phyloP scores from a whole-genome alignment of 306 rosid genomes.

The Vicia sativa region DNA sequence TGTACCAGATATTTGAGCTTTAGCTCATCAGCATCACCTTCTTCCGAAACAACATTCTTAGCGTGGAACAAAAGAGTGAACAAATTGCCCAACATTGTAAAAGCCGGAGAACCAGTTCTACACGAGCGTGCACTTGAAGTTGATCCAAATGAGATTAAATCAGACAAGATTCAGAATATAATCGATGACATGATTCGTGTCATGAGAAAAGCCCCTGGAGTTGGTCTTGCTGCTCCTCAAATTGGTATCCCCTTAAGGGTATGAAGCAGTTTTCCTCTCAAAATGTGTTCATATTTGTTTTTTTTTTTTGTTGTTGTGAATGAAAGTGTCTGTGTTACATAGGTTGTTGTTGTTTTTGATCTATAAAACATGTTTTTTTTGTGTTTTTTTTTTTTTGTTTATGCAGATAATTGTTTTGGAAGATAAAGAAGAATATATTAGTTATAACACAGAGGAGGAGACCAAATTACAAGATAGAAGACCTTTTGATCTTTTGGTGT shows the following conservation, averaged over 20 bases:
- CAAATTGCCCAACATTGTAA: background rate
- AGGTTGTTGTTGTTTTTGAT: background rate
- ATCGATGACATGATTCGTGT: conserved; percentile 68
- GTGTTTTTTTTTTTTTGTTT: background rate
- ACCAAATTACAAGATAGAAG: conserved; percentile 71
- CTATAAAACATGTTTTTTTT: background rate
- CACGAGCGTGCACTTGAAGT: conserved; percentile 68
- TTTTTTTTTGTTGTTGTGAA: background rate
- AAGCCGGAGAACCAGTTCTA: conserved; percentile 12
- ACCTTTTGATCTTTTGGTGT: conserved; percentile 90
- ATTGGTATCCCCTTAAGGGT: conserved; percentile 86
- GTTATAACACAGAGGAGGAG: conserved; percentile 57
- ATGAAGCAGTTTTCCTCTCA: background rate
- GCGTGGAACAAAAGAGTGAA: background rate
- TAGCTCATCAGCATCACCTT: background rate
- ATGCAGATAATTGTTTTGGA: conserved; percentile 83
- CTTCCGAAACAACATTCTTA: background rate
- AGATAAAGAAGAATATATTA: conserved; percentile 64
- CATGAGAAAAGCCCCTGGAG: conserved; percentile 80
- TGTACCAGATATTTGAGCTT: background rate
- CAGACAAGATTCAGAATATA: conserved; percentile 75
- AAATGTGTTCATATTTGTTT: background rate
- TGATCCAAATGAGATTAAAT: conserved; percentile 53
- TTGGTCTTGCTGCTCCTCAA: conserved; percentile 96
- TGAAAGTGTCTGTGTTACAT: background rate